phyloP scores from a whole-genome alignment of 2,329 filamentous ascomycete genomes.

The Claviceps monticola region DNA sequence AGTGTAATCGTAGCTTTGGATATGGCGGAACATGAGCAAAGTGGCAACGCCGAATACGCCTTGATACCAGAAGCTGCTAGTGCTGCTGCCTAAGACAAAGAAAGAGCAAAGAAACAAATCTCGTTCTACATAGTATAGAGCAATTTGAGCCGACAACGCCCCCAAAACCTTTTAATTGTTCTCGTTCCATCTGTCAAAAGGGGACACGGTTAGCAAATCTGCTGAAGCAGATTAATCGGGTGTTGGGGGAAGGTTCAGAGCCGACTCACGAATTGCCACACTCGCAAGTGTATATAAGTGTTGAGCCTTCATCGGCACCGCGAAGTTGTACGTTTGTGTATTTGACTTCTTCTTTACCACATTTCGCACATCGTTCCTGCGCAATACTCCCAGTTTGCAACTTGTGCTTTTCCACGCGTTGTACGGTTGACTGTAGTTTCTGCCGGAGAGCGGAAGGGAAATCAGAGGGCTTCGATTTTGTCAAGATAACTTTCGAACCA shows the following conservation, averaged over 20 bases:
- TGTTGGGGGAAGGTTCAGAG: neutral
- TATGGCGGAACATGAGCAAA: slow-evolving; percentile 95
- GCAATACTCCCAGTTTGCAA: slow-evolving; percentile 58
- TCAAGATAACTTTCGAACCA: slow-evolving; percentile 61
- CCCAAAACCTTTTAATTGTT: slow-evolving; percentile 40
- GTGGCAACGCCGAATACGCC: slow-evolving; percentile 79
- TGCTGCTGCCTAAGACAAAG: slow-evolving; percentile 23
- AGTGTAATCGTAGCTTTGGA: slow-evolving; percentile 91
- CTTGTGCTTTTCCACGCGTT: slow-evolving; percentile 66
- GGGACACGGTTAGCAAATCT: neutral
- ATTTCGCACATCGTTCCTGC: slow-evolving; percentile 62
- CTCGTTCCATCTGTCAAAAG: slow-evolving; percentile 32
- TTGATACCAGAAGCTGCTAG: slow-evolving; percentile 56
- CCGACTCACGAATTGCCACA: slow-evolving; percentile 65
- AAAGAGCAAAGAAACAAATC: neutral
- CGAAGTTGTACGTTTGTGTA: slow-evolving; percentile 78
- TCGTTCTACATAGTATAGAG: slow-evolving; percentile 1
- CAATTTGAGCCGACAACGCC: slow-evolving; percentile 2
- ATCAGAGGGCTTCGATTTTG: slow-evolving; percentile 73
- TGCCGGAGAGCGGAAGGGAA: slow-evolving; percentile 84
- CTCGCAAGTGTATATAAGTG: slow-evolving; percentile 78
- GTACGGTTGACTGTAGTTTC: slow-evolving; percentile 70
- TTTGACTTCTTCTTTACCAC: slow-evolving; percentile 67
- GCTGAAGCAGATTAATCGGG: slow-evolving; percentile 3
- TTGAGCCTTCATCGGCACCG: slow-evolving; percentile 88